Base-by-base conservation (phyloP, 805 yeast genomes). In the Wickerhamiella siamensis region DNA sequence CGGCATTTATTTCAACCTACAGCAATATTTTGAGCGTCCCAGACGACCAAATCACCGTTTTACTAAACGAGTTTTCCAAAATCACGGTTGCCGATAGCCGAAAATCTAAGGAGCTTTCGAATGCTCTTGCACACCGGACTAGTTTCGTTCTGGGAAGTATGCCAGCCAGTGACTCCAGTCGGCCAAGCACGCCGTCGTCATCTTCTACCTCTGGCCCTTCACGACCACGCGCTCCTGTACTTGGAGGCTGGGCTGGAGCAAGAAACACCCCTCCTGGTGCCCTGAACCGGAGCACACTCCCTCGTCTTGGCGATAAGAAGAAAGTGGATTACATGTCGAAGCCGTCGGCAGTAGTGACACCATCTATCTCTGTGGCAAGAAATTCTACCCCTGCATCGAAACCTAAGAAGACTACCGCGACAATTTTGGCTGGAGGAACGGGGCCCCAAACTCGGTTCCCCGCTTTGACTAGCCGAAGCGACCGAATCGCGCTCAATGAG, bases 381-480 rank as follows among this genome's bases (percentile, higher is more conserved):
- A 8, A 8, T 6, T 12, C 29, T 12, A 6, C 10, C 12, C 12
- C 12, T 8, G 29, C 10, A 24, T 6, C 31, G 37, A 17, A 22
- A 20, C 32, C 33, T 21, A 14, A 29, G 35, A 24, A 26, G 33
- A n/a, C n/a, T n/a, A 27, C 10, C 36, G 12, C 33, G 6, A 24
- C 29, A 24, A 12, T 6, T 24, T 24, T 24, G 29, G 12, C 12
- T 12, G 17, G 31, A 5, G 38, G 31, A 12, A 40, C 18, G 8
- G 42, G 38, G 27, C 51, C 34, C 2, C 48, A 41, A 39, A 46
- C 48, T 24, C 46, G 27, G 48, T 46, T 37, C 31, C 52, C 20
- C 17, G 52, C 12, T 17, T 41, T 22, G 14, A 38, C 26, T 38
- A 53, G 12, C 41, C n/a, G 63, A 61, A 33, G 63, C 4, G 32